Base-by-base conservation (phyloP, 83 land plant species). In the Larix sibirica region DNA sequence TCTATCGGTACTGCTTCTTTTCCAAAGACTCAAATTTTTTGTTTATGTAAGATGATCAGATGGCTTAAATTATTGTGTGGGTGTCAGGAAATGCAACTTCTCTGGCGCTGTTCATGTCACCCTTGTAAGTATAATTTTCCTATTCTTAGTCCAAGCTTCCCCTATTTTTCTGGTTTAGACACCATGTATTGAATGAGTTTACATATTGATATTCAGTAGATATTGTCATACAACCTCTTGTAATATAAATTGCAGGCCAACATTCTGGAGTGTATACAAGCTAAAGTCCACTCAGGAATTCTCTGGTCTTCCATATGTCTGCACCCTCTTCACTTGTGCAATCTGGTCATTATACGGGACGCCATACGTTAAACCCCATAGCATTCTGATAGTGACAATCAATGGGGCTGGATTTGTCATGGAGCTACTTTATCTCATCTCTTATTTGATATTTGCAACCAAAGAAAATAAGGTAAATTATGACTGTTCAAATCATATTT, bases 291-390 rank as follows among this genome's bases (percentile, higher is more conserved):
- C 90, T 4, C 85, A 73, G 85, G 73, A 82, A 50, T 88, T 58
- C 85, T 85, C 88, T 28, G 79, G 71, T 7, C 40, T 88, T 62
- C 90, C 88, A 24, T 88, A 88, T 69, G 88, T 88, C 62, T 79
- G 81, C 60, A 88, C 89, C 4, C 81, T 88, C 56, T 83, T 79
- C 81, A 85, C 79, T 50, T 88, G 90, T 64, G 50, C 87, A 81
- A 64, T 88, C 1, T 85, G 90, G 88, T 62, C 83, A 10, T 82
- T 88, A 50, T 88, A 88, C 16, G 90, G 90, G 68, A 24, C 81
- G 31, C 82, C 85, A 1, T 62, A 71, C 14, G 85, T 88, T 50
- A 84, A 81, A 26, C 77, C 77, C 9, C 31, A 80, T 66, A 86
- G 88, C 14, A 59, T 36, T 31, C 88, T 88, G 63, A 79, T 88